Percentiles rank a stretch among this genome's conserved stretches.
These are phyloP conservation scores for Exophiala dermatitidis DNA, from an alignment of 2,329 filamentous ascomycete genomes.

Conservation along the genomic window DNA sequence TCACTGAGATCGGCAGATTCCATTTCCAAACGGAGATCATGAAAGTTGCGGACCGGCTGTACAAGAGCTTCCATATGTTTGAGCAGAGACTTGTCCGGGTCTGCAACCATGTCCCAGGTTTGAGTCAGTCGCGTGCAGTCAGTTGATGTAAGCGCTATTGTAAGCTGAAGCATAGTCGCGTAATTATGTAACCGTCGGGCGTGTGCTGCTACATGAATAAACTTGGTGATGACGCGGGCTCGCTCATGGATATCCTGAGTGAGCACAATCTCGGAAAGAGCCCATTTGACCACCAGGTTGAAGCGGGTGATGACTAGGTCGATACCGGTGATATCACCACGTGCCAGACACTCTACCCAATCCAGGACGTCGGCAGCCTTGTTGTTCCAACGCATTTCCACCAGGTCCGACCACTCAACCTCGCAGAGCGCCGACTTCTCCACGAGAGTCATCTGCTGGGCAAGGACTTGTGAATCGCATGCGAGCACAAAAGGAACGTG, in stretches of 20 bases:
- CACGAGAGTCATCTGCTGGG: conserved; percentile 58
- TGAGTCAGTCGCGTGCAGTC: conserved; percentile 51
- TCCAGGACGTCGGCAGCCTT: conserved; percentile 46
- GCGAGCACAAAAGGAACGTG: conserved; percentile 59
- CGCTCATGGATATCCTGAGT: conserved; percentile 52
- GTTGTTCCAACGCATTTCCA: conserved; percentile 57
- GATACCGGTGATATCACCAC: conserved; percentile 48
- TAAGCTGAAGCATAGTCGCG: conserved; percentile 59
- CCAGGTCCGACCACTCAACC: conserved; percentile 60
- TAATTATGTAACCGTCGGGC: conserved; percentile 55
- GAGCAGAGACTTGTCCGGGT: conserved; percentile 48
- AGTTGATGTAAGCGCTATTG: conserved; percentile 54
- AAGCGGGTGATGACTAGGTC: conserved; percentile 60
- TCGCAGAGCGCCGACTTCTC: conserved; percentile 60
- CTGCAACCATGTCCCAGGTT: conserved; percentile 54
- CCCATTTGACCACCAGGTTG: conserved; percentile 62
- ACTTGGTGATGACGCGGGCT: conserved; percentile 55
- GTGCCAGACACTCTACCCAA: conserved; percentile 56
- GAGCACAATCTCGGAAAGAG: conserved; percentile 55
- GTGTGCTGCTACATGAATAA: conserved; percentile 56
- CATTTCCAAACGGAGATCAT: conserved; percentile 57
- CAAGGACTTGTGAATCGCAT: conserved; percentile 53
- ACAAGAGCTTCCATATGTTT: conserved; percentile 55
- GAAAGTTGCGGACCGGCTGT: conserved; percentile 57
- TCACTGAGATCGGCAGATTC: conserved; percentile 52